These are phyloP conservation scores for Musa schizocarpa DNA, from an alignment of 176 grass and related monocot genomes.

Conservation along the genomic window DNA sequence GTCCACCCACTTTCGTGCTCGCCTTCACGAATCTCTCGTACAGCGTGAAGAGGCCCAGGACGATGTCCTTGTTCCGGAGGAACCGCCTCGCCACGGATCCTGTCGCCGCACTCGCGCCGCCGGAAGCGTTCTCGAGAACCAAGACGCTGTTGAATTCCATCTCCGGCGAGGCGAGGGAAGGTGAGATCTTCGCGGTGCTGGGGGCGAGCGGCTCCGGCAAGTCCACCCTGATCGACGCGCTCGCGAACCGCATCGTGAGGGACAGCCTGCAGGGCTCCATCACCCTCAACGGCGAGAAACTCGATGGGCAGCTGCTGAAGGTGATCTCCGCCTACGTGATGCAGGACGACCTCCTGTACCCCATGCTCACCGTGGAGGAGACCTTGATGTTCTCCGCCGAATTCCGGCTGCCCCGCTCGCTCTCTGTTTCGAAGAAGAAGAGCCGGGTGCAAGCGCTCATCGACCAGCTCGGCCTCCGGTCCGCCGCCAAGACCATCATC, in stretches of 20 bases:
- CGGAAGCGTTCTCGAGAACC: conserved; percentile 15
- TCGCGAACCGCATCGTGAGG: conserved; percentile 70
- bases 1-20: conserved; percentile 46
- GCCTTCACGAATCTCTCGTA: conserved; percentile 57
- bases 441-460: conserved; percentile 69
- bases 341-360: conserved; percentile 93
- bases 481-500: conserved; percentile 71
- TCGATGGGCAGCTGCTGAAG: conserved; percentile 45
- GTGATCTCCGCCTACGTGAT: conserved; percentile 91
- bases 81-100: background rate
- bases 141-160: conserved; percentile 50
- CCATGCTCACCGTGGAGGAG: conserved; percentile 90
- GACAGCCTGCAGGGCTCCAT: conserved; percentile 59
- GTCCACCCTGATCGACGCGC: conserved; percentile 88
- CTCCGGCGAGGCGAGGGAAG: conserved; percentile 63
- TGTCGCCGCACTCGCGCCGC: conserved; percentile 15
- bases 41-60: conserved; percentile 35
- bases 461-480: conserved; percentile 72
- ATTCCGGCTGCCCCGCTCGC: conserved; percentile 71
- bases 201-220: conserved; percentile 92
- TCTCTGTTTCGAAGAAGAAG: conserved; percentile 64
- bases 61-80: background rate
- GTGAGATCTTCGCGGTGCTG: conserved; percentile 79
- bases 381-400: conserved; percentile 89
- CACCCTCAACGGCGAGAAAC: conserved; percentile 68